A percentile compares a stretch with the other conserved stretches of the same genome.
These are phyloP conservation scores for Boletus fagicola DNA, from an alignment of 768 basidiomycete species.

Conservation along the genomic window DNA sequence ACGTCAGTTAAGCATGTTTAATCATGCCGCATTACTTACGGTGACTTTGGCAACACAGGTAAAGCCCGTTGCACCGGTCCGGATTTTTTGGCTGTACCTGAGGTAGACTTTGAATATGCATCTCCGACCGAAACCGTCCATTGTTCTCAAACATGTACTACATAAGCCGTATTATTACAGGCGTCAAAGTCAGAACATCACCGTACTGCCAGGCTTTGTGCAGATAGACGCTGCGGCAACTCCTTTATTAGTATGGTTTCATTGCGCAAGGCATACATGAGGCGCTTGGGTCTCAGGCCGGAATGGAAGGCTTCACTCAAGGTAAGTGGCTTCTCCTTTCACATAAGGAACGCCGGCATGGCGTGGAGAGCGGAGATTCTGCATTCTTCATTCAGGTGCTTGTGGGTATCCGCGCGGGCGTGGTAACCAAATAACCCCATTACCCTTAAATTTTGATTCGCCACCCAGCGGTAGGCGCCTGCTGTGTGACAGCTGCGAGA, in stretches of 20 bases:
- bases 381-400: not conserved
- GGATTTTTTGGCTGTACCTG: too few relatives aligned
- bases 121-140: not conserved
- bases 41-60: not conserved
- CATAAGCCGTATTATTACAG: not conserved
- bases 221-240: not conserved
- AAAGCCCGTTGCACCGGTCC: too few relatives aligned
- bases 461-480: not conserved
- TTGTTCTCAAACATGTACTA: not conserved
- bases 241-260: not conserved
- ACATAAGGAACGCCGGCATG: not conserved
- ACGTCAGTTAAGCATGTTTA: not conserved
- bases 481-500: not conserved
- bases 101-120: not conserved
- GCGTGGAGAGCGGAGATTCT: constrained; percentile 8
- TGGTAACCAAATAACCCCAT: not conserved
- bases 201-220: not conserved
- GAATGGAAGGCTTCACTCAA: constrained; percentile 16
- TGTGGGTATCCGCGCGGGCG: not conserved
- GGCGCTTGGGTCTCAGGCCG: not conserved
- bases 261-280: constrained; percentile 3
- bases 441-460: not conserved
- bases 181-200: not conserved
- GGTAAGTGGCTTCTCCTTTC: not conserved
- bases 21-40: not conserved